Evolutionary conservation across 2,329 filamentous ascomycete genomes (phyloP), one percentile per base, ranked within the genome.

Genomic region (Chaetomiaceae sp.): DNA sequence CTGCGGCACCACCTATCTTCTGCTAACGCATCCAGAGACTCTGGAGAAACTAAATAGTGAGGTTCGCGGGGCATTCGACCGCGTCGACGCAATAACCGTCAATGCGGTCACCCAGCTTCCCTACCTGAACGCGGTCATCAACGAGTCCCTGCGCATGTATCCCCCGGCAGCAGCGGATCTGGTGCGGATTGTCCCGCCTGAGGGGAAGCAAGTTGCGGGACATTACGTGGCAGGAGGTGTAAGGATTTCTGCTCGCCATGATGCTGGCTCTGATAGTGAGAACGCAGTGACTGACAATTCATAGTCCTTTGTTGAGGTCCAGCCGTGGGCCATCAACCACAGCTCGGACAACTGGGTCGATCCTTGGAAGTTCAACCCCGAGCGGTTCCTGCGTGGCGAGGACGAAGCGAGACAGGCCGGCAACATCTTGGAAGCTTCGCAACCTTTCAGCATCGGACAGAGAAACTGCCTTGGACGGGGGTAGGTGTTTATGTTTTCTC

Each of bases 391-490:
- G 6, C 37, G 22, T 1, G 45, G 45, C 7, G 33, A 44, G 4
- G 37, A 47, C 8, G 42, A 45, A n/a, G 66, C 61, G 38, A 46
- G 39, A 3, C 49, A 49, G 11, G 64, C 42, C 45, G 60, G 9
- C 14, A 29, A 38, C 8, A 56, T 56, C 3, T 14, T 39, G 11
- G 58, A 60, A 1, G 58, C 58, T 1, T 58, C 66, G 38, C 65
- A 69, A 48, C 64, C 68, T 0, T 70, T 73, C 42, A 60, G 60
- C 32, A 38, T 60, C 8, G 68, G 70, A 0, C 60, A 68, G 2
- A 51, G 68, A 6, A 67, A 68, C 14, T 72, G 69, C 42, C 57
- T 72, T 24, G 69, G 68, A 1, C 62, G 63, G 38, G 70, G 68
- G 59, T 64, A 52, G 50, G 61, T 53, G 22, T 22, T 17, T 32